Percentiles rank a stretch among this genome's conserved stretches.
Conservation (phyloP, 306 rosid species). For the Ceratonia siliqua region DNA sequence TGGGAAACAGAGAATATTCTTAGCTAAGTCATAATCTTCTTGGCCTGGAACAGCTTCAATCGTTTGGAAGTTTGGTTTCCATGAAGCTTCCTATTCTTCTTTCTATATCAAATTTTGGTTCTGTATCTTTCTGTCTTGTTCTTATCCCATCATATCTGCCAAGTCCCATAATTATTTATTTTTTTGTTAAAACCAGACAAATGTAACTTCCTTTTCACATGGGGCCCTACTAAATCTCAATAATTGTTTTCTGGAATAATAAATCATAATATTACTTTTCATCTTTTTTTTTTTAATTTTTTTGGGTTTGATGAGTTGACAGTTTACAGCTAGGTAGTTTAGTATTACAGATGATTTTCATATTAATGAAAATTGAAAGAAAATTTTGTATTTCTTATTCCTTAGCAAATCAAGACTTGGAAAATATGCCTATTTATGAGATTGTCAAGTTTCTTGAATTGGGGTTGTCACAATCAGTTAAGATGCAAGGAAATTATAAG, state of each 20-base stretch:
- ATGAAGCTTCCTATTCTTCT: slow-evolving; percentile 64
- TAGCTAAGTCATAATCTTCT: slow-evolving; percentile 32
- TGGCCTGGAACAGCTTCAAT: slow-evolving; percentile 4
- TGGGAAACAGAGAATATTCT: slow-evolving; percentile 36
- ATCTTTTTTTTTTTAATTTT: background rate
- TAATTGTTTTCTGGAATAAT: background rate
- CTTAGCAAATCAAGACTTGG: too few relatives aligned
- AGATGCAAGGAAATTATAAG: background rate
- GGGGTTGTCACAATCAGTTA: background rate
- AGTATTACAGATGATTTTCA: too few relatives aligned
- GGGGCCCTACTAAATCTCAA: background rate
- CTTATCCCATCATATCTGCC: slow-evolving; percentile 8
- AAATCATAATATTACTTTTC: background rate
- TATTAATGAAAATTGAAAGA: too few relatives aligned
- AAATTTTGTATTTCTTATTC: too few relatives aligned
- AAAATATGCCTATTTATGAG: background rate
- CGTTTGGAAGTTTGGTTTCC: slow-evolving; percentile 49
- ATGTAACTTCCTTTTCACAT: background rate
- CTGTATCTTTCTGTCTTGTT: slow-evolving; percentile 27
- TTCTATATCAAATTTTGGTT: background rate
- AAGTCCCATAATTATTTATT: background rate
- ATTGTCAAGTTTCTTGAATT: background rate
- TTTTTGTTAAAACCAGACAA: background rate
- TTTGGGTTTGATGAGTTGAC: background rate
- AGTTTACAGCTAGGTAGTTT: background rate